A percentile compares a stretch with the other conserved stretches of the same genome.
Conservation (phyloP, 306 rosid species). For the Quercus gilva region DNA sequence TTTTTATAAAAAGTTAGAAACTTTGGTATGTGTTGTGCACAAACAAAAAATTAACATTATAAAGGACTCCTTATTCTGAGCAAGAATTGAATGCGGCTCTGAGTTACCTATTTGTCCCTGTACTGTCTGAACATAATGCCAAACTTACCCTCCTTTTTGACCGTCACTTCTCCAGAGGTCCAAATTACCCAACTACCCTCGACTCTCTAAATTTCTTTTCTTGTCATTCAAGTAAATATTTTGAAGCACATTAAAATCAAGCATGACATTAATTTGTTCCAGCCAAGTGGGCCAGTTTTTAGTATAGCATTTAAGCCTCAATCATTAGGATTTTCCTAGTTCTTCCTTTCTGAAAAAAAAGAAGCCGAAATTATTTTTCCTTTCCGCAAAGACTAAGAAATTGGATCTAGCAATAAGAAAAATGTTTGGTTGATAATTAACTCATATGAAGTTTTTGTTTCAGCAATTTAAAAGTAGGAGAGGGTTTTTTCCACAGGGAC, state of each 20-base stretch:
- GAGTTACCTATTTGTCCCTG: slow-evolving; percentile 63
- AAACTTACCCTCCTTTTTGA: slow-evolving; percentile 16
- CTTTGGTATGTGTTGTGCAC: not conserved
- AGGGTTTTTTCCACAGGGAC: not conserved
- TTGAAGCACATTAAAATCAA: too few relatives aligned
- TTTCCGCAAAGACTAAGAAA: accelerated
- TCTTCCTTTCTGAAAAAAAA: accelerated
- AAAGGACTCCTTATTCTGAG: slow-evolving; percentile 42
- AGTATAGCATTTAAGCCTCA: too few relatives aligned
- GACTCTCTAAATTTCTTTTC: not conserved
- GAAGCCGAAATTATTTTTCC: too few relatives aligned
- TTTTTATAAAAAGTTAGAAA: too few relatives aligned
- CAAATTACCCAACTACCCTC: not conserved
- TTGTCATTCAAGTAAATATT: too few relatives aligned
- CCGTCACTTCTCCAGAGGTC: not conserved
- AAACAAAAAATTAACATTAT: not conserved
- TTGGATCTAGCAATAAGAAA: too few relatives aligned
- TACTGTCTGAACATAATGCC: slow-evolving; percentile 28
- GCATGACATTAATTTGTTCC: too few relatives aligned
- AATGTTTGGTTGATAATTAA: too few relatives aligned
- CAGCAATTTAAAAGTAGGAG: not conserved
- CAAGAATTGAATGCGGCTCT: slow-evolving; percentile 35
- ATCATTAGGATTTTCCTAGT: too few relatives aligned
- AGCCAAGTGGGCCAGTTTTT: too few relatives aligned
- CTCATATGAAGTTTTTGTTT: not conserved